A percentile compares a stretch with the other conserved stretches of the same genome.
Conservation (phyloP, 1,284 basidiomycete genomes). For the Cystobasidium pallidum region DNA sequence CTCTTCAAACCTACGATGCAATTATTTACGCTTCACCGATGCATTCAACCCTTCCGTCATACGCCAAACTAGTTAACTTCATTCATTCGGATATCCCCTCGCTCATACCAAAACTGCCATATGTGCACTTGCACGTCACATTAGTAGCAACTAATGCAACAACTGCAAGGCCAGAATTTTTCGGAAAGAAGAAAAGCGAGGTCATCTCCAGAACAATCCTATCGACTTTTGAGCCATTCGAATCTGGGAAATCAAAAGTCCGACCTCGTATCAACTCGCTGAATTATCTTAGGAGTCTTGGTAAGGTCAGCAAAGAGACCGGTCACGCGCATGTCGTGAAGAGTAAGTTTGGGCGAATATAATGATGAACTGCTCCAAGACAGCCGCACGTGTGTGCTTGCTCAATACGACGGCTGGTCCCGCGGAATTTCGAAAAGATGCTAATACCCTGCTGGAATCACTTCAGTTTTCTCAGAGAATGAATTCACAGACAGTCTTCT, state of each 20-base stretch:
- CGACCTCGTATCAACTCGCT: constrained; percentile 85
- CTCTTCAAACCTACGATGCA: constrained; percentile 61
- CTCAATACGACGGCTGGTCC: no score
- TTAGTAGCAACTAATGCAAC: constrained; percentile 76
- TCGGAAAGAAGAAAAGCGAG: constrained; percentile 63
- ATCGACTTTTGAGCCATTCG: constrained; percentile 66
- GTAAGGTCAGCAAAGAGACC: constrained; percentile 52
- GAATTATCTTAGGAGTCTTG: constrained; percentile 74
- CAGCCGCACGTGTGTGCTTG: no score
- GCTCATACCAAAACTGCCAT: constrained; percentile 69
- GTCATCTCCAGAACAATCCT: constrained; percentile 70
- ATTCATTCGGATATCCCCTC: constrained; percentile 52
- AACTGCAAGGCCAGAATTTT: constrained; percentile 70
- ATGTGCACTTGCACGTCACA: constrained; percentile 85
- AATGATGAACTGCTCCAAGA: no score
- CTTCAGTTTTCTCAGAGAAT: constrained; percentile 81
- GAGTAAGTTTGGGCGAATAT: no score
- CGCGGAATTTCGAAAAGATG: no score
- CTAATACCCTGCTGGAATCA: background rate
- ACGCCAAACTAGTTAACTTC: constrained; percentile 60
- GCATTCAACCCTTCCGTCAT: constrained; percentile 65
- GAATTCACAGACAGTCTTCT: constrained; percentile 71
- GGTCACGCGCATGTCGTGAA: constrained; percentile 42
- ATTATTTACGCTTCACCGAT: constrained; percentile 78
- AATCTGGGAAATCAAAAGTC: constrained; percentile 57